These are phyloP conservation scores for Microbotryum lychnidis-dioicae DNA, from an alignment of 1,284 basidiomycete species.

Conservation along the genomic window DNA sequence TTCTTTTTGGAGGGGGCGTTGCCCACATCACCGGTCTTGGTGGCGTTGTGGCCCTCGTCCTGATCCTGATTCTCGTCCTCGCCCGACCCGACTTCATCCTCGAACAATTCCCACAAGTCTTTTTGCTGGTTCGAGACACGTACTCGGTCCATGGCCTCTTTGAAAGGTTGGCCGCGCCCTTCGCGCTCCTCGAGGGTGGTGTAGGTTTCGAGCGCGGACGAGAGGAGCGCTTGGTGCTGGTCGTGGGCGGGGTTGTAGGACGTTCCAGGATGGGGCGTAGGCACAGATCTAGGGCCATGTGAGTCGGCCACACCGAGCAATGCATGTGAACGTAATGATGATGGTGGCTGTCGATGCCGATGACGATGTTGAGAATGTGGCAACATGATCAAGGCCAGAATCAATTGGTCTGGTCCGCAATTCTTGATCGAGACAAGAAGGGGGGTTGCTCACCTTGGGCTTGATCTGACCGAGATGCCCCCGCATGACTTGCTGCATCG, in stretches of 20 bases:
- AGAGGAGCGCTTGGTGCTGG: conserved; percentile 67
- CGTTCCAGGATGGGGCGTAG: conserved; percentile 70
- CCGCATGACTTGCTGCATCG: conserved; percentile 34
- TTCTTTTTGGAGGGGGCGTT: conserved; percentile 44
- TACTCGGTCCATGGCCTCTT: conserved; percentile 51
- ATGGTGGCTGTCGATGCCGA: conserved; percentile 19
- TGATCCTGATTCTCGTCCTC: conserved; percentile 38
- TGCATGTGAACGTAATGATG: conserved; percentile 26
- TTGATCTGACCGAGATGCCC: too few species aligned
- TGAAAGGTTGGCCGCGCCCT: conserved; percentile 48
- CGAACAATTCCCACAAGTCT: conserved; percentile 49
- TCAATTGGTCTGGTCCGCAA: too few species aligned
- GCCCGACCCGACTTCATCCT: conserved; percentile 42
- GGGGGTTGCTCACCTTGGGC: conserved; percentile 17
- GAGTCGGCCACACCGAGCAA: conserved; percentile 18
- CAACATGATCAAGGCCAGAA: background rate
- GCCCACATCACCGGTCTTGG: conserved; percentile 33
- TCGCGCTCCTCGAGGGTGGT: conserved; percentile 53
- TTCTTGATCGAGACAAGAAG: too few species aligned
- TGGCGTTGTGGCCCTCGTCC: conserved; percentile 38
- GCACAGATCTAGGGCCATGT: conserved; percentile 50
- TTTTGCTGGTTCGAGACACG: conserved; percentile 38
- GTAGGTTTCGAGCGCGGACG: conserved; percentile 48
- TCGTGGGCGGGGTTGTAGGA: conserved; percentile 87
- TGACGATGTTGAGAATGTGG: background rate